A percentile compares a stretch with the other conserved stretches of the same genome.
phyloP scores from a whole-genome alignment of 495 filamentous ascomycete species.

The Melanomma pulvis-pyrius region DNA sequence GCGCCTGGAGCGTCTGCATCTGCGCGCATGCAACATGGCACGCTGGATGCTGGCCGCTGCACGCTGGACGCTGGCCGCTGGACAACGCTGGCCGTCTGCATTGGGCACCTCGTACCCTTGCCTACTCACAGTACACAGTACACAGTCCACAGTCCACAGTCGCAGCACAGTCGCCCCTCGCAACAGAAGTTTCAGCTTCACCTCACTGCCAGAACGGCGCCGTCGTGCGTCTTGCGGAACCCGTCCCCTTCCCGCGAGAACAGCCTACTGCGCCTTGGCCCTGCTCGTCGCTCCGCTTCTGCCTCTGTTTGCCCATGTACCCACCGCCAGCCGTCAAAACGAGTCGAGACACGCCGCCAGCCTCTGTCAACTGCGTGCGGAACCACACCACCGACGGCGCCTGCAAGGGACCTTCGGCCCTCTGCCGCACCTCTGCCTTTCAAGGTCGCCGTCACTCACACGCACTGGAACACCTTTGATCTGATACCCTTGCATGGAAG shows the following conservation, averaged over 20 bases:
- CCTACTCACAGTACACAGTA: not conserved
- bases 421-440: too few relatives aligned
- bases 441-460: too few relatives aligned
- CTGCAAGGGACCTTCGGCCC: not conserved
- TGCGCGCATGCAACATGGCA: not conserved
- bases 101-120: not conserved
- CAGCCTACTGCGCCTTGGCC: not conserved
- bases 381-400: not conserved
- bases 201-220: not conserved
- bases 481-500: too few relatives aligned
- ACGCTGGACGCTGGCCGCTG: not conserved
- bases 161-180: too few relatives aligned
- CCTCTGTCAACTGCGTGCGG: too few relatives aligned
- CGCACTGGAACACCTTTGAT: too few relatives aligned
- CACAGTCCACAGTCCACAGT: too few relatives aligned
- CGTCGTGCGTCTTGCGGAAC: too few relatives aligned
- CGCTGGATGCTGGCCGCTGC: not conserved
- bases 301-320: too few relatives aligned
- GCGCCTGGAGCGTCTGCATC: not conserved
- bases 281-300: too few relatives aligned
- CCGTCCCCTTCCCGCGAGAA: too few relatives aligned
- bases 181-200: not conserved
- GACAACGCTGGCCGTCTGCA: not conserved
- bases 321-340: too few relatives aligned
- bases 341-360: not conserved